Evolutionary conservation across 1,284 basidiomycete genomes (phyloP).

Genomic region (Golubevia sp.): DNA sequence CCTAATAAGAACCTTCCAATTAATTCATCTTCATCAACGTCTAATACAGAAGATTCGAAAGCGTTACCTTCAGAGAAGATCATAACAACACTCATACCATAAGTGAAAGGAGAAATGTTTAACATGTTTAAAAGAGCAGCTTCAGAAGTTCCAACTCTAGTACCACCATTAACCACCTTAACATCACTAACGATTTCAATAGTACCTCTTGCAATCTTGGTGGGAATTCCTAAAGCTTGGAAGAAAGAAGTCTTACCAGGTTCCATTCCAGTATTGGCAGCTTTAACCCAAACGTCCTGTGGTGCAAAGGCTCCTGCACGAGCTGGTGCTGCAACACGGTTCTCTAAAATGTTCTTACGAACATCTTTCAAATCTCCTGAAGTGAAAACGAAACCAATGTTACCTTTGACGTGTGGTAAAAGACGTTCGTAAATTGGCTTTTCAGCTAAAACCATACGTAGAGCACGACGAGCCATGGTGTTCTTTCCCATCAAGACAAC

Average conservation of each 20-base stretch:
- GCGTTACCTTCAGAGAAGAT: conserved; percentile 90
- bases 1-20: conserved; percentile 87
- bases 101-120: conserved; percentile 84
- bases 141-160: conserved; percentile 94
- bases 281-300: conserved; percentile 87
- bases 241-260: conserved; percentile 80
- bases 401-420: conserved; percentile 91
- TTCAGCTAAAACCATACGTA: conserved; percentile 86
- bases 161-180: conserved; percentile 88
- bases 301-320: conserved; percentile 97
- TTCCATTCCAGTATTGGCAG: conserved; percentile 99
- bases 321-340: conserved; percentile 97
- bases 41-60: conserved; percentile 86
- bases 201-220: conserved; percentile 99
- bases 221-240: conserved; percentile 99
- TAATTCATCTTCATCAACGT: conserved; percentile 88
- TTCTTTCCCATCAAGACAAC: conserved; percentile 99
- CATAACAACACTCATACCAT: conserved; percentile 89
- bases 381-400: conserved; percentile 99
- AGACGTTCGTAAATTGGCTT: conserved; percentile 94
- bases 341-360: conserved; percentile 86
- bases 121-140: conserved; percentile 99
- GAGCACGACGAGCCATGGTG: conserved; percentile 99
- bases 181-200: conserved; percentile 99
- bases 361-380: conserved; percentile 88